Base-by-base conservation (phyloP, 768 basidiomycete species). In the Daedalea quercina region DNA sequence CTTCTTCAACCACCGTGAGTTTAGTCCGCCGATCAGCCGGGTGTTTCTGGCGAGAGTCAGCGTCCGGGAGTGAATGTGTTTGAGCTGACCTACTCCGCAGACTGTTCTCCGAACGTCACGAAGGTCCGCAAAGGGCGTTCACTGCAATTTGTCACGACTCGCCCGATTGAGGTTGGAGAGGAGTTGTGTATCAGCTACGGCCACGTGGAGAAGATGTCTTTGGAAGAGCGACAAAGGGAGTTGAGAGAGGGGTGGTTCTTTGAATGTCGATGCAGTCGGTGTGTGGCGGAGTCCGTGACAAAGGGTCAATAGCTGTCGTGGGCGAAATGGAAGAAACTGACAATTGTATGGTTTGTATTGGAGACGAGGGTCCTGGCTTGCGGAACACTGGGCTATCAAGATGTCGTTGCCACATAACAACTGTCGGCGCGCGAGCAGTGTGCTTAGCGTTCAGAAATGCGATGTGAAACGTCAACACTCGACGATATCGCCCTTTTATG, bases 1-100 rank as follows among this genome's bases (percentile, higher is more conserved):
- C 19, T 84, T 80, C 65, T 87, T 85, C 61, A 87, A 87, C 57
- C 84, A 87, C 60, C 74, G 85, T 84, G 33, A 60, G 67, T 56
- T 15, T 41, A 24, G 4, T 4, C 28, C 11, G 23, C 15, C 22
- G 22, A 26, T 41, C 28, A 42, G 40, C 17, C n/a, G 34, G 23
- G 20, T 50, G 48, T 19, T 35, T 15, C 37, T 40, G 37, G 15
- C 37, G 24, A 44, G 9, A 20, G 3, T 22, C 19, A 9, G 8
- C 44, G 23, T n/a, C n/a, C 22, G 12, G 7, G 23, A 44, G 9
- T 9, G 20, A 25, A 8, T 4, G 23, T 22, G 44, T 25, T 44
- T 57, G 63, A 64, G 34, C 62, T 64, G 15, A 49, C 52, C 25
- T 1, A n/a, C 20, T 50, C 51, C 42, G 15, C 54, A 84, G 80